phyloP scores from a whole-genome alignment of 169 alveolate species.

The Plasmodium cynomolgi region DNA sequence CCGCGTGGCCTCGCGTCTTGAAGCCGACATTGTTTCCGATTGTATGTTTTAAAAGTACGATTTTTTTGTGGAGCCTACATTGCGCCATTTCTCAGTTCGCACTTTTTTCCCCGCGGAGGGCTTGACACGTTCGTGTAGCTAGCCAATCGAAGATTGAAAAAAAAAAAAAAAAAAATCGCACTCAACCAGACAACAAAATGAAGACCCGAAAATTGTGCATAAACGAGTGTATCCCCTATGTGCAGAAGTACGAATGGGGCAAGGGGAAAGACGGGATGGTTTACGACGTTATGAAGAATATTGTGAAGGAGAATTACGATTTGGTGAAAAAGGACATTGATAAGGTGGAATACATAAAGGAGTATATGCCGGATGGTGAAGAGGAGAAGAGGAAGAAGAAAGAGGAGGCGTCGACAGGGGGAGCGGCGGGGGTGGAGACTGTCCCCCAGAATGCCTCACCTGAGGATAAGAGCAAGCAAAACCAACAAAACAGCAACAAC shows the following conservation, averaged over 20 bases:
- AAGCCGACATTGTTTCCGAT: neutral
- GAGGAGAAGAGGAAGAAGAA: neutral
- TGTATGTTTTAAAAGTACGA: neutral
- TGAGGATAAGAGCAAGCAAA: neutral
- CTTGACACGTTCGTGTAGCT: neutral
- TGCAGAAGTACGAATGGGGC: constrained; percentile 66
- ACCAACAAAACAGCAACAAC: neutral
- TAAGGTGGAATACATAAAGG: constrained; percentile 24
- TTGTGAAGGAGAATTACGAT: constrained; percentile 29
- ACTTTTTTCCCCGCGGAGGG: neutral
- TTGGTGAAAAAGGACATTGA: constrained; percentile 35
- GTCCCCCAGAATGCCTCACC: neutral
- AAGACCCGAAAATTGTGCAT: constrained; percentile 46
- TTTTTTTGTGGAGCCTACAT: neutral
- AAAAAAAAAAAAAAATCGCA: neutral
- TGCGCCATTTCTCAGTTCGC: neutral
- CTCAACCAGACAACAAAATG: neutral
- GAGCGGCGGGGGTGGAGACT: neutral
- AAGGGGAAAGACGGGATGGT: constrained; percentile 62
- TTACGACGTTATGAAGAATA: constrained; percentile 52
- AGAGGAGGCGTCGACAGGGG: neutral
- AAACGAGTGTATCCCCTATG: constrained; percentile 60
- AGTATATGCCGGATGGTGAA: neutral
- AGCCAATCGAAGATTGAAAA: neutral
- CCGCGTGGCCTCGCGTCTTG: neutral